Evolutionary conservation across 257 asterid genomes (phyloP), one percentile per base, ranked within the genome.

Genomic region (Rhazya stricta): DNA sequence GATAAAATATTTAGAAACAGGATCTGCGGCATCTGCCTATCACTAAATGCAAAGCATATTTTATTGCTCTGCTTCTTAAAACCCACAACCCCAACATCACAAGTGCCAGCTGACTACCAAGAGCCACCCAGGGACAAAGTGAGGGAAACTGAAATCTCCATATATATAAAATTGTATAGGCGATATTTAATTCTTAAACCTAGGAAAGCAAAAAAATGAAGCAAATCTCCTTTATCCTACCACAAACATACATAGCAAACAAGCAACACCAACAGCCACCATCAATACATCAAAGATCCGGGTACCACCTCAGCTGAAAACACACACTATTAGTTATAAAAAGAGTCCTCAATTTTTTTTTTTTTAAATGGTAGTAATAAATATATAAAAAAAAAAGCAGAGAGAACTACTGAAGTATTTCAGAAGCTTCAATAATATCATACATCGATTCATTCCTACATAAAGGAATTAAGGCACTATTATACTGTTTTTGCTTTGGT

Each of bases 1-100:
- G 68, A 42, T 2, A 36, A 73, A 29, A 50, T 15, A 32, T 21
- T 76, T 65, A 72, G 39, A 68, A 79, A 78, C 11, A 30, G 41
- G 60, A 77, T 43, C 16, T 46, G 18, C 32, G 9, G 13, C 62
- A 23, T 54, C 3, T 21, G 13, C n/a, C 11, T 3, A 43, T 11
- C 19, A 36, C 15, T 34, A 63, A 32, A 65, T 43, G 34, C 30
- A 5, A 36, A 65, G 6, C 27, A 65, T 9, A 32, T 39, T 7
- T 3, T 39, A 3, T 3, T 39, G 27, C 58, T 11, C 27, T 53
- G 27, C 58, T 53, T 53, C 16, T 21, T 53, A 1, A 18, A 18
- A 0, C 58, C 58, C 27, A 4, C 58, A 53, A 0, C 16, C 41
- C 15, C 54, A 67, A 69, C 25, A 3, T 23, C 58, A 69, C 8